Conservation (phyloP, 768 basidiomycete genomes). For the Pleurotus eryngii region DNA sequence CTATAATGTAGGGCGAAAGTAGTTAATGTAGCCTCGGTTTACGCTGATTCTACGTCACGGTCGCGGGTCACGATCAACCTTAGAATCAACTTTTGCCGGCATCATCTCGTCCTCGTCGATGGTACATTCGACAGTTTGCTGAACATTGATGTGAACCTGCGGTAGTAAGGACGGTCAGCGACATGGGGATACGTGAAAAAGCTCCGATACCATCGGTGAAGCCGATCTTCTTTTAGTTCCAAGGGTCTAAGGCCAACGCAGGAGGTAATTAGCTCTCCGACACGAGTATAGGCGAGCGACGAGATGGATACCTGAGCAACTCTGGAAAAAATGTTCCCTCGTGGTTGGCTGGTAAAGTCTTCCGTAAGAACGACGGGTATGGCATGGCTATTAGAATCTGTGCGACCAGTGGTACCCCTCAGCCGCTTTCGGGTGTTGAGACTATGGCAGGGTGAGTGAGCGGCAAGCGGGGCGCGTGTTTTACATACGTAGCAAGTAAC, state of each 20-base stretch:
- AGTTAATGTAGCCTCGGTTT: not conserved
- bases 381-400: not conserved
- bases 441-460: slow-evolving; percentile 15
- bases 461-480: slow-evolving; percentile 7
- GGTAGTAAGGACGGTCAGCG: no score
- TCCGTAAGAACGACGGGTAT: slow-evolving; percentile 6
- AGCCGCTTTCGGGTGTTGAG: slow-evolving; percentile 34
- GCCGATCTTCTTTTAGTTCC: not conserved
- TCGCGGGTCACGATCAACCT: no score
- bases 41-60: no score
- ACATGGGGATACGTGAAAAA: not conserved
- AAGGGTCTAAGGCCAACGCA: not conserved
- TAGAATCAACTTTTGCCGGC: not conserved
- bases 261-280: not conserved
- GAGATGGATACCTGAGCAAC: slow-evolving; percentile 1
- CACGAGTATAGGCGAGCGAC: not conserved
- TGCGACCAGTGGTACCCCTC: not conserved
- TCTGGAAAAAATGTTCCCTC: slow-evolving; percentile 1
- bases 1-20: not conserved
- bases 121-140: slow-evolving; percentile 3
- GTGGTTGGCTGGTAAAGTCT: slow-evolving; percentile 3
- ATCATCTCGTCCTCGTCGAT: not conserved
- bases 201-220: not conserved
- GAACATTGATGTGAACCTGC: slow-evolving; percentile 9
- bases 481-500: slow-evolving; percentile 41